These are phyloP conservation scores for Boletus rufocinnamomeus DNA, from an alignment of 768 basidiomycete species.

Conservation along the genomic window DNA sequence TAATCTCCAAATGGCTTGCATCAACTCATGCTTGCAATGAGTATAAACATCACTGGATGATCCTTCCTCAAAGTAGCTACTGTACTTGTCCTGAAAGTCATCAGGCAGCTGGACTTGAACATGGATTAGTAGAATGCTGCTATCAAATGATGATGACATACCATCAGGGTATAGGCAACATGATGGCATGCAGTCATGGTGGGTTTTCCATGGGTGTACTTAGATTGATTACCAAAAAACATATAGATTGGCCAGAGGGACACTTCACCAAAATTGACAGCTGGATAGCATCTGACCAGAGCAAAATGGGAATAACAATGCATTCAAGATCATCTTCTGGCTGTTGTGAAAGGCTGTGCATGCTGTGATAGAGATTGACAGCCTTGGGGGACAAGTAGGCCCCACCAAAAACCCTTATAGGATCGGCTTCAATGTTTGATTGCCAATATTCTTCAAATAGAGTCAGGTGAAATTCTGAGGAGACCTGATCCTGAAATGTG, in stretches of 20 bases:
- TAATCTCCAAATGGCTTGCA: constrained; percentile 17
- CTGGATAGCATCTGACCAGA: constrained; percentile 30
- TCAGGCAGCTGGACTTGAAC: background rate
- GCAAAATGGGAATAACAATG: constrained; percentile 16
- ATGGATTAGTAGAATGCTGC: background rate
- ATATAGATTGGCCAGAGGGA: constrained; percentile 31
- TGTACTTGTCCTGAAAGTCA: background rate
- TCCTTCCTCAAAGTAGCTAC: fast-evolving
- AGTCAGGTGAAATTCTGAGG: background rate
- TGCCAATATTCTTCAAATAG: constrained; percentile 9
- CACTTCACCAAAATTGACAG: constrained; percentile 31
- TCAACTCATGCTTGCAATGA: constrained; percentile 22
- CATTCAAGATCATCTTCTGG: constrained; percentile 9
- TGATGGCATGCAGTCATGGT: constrained; percentile 17
- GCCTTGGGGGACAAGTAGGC: background rate
- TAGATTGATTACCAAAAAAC: constrained; percentile 17
- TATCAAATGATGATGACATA: background rate
- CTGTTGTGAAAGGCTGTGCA: background rate
- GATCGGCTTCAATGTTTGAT: background rate
- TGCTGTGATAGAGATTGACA: background rate
- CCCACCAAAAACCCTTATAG: background rate
- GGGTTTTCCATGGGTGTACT: background rate
- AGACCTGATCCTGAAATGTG: background rate
- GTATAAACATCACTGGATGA: background rate
- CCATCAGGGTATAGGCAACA: constrained; percentile 16